These are phyloP conservation scores for Hyaloperonospora arabidopsidis DNA, from an alignment of 352 stramenopile genomes.

Conservation along the genomic window DNA sequence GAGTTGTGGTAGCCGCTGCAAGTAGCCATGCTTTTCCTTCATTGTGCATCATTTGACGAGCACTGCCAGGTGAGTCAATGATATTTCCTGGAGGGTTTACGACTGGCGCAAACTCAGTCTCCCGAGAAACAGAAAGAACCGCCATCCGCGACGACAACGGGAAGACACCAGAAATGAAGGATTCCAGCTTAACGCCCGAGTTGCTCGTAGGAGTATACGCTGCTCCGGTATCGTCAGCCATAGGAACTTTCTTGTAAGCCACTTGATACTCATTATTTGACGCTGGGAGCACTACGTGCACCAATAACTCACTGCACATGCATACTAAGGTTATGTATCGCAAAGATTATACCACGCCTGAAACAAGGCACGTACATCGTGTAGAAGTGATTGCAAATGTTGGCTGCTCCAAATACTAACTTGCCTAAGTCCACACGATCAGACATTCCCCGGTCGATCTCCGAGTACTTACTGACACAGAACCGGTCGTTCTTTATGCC, in stretches of 20 bases:
- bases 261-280: constrained; percentile 89
- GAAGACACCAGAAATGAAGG: constrained; percentile 99
- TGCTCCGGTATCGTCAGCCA: constrained; percentile 68
- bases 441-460: constrained; percentile 80
- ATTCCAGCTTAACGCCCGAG: constrained; percentile 96
- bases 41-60: constrained; percentile 55
- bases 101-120: constrained; percentile 89
- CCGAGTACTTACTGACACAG: constrained; percentile 96
- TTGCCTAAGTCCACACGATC: constrained; percentile 60
- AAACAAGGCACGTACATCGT: constrained; percentile 79
- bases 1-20: constrained; percentile 29
- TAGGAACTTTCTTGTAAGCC: constrained; percentile 95
- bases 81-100: constrained; percentile 84
- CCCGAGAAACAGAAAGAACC: constrained; percentile 88
- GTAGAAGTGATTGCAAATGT: constrained; percentile 99
- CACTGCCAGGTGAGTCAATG: constrained; percentile 82
- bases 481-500: constrained; percentile 61
- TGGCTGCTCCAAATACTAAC: constrained; percentile 90
- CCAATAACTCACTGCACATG: constrained; percentile 52
- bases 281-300: constrained; percentile 81
- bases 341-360: too few species aligned
- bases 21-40: constrained; percentile 64
- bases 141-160: constrained; percentile 88
- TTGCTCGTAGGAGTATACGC: constrained; percentile 75
- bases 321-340: not conserved